These are phyloP conservation scores for Penicillium sp. DNA, from an alignment of 2,329 filamentous ascomycete genomes.

Conservation along the genomic window DNA sequence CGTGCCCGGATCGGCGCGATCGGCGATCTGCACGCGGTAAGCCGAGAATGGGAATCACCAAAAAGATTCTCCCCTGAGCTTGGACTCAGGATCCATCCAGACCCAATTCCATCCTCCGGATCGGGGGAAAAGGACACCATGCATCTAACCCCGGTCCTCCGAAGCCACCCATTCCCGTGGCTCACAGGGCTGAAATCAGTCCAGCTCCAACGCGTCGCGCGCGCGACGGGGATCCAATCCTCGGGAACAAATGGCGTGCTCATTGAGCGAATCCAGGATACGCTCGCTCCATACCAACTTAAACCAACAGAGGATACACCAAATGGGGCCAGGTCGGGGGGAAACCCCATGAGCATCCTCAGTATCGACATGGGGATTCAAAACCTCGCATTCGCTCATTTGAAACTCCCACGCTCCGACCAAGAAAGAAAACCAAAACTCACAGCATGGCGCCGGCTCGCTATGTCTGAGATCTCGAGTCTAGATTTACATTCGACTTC, in stretches of 20 bases:
- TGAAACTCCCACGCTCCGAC: slow-evolving; percentile 39
- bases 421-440: slow-evolving; percentile 16
- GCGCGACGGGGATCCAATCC: slow-evolving; percentile 58
- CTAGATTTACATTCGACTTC: neutral
- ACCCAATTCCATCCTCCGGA: neutral
- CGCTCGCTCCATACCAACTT: slow-evolving; percentile 11
- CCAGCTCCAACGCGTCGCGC: slow-evolving; percentile 59
- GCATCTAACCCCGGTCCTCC: slow-evolving; percentile 6
- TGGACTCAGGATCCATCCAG: too few species aligned
- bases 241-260: slow-evolving; percentile 61
- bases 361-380: slow-evolving; percentile 84
- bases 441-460: slow-evolving; percentile 44
- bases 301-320: neutral
- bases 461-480: slow-evolving; percentile 27
- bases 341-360: slow-evolving; percentile 53
- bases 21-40: neutral
- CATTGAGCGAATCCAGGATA: slow-evolving; percentile 47
- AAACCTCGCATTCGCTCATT: slow-evolving; percentile 72
- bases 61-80: neutral
- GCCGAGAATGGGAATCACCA: neutral
- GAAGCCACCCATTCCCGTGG: slow-evolving; percentile 20
- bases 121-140: slow-evolving; percentile 2
- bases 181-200: slow-evolving; percentile 49
- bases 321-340: neutral
- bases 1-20: slow-evolving; percentile 15